Base-by-base conservation (phyloP, 768 basidiomycete species). In the Panaeolus papilionaceus region DNA sequence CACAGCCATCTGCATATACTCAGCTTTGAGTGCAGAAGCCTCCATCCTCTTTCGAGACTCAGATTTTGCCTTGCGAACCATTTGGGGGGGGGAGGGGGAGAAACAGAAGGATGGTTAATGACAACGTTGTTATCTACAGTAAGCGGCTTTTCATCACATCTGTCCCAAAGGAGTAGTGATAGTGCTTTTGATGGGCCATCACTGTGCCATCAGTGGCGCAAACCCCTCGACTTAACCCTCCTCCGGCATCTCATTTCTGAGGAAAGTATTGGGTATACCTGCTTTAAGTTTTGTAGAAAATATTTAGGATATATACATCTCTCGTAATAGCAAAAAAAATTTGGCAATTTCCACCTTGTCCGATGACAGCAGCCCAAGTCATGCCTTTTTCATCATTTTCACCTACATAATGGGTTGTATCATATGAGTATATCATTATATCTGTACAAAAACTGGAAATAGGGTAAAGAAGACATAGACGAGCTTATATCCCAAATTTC, bases 61-160 rank as follows among this genome's bases (percentile, higher is more conserved):
- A 49, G 64, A 49, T 64, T 64, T 64, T 47, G 64, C 64, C 45
- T 64, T 37, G 44, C 28, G 28, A 47, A 64, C 64, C 64, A 64
- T 64, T 47, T n/a, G n/a, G n/a, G n/a, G n/a, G n/a, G n/a, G n/a
- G n/a, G n/a, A 7, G 45, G 45, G 6, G 45, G 45, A 47, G 20
- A 14, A 47, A 47, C 7, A 47, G 20, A 47, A 47, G 10, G 39
- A 40, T 14, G 14, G 10, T 40, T 10, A 47, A 47, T 47, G 45
- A 47, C 6, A 20, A 20, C 45, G 16, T 18, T 47, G 45, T 7
- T 14, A 47, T 16, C 45, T 47, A 47, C 45, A 47, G 20, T 18
- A 47, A 47, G 6, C 20, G n/a, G 45, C 14, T 47, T n/a, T 18
- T n/a, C 14, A 18, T 47, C 20, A 3, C 45, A 47, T 47, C 45